Evolutionary conservation across 2,329 filamentous ascomycete genomes (phyloP).

Genomic region (Sporothrix brasiliensis): DNA sequence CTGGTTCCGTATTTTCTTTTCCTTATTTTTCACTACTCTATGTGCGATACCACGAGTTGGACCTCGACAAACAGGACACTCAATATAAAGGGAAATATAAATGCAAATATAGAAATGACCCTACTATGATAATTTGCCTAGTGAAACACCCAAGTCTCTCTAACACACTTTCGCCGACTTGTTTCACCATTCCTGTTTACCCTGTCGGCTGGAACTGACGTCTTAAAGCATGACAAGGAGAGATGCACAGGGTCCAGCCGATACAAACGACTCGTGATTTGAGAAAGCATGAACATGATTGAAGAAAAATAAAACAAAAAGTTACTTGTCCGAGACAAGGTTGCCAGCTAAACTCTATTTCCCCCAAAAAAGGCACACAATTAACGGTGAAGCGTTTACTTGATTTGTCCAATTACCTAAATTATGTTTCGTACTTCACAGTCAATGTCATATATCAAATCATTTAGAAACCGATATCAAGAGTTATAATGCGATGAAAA

Average conservation of each 20-base stretch:
- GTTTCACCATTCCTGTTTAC: constrained; percentile 11
- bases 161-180: neutral
- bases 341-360: neutral
- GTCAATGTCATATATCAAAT: too few species aligned
- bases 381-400: neutral
- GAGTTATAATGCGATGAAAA: neutral
- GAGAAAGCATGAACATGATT: neutral
- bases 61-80: neutral
- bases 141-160: neutral
- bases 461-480: neutral
- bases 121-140: neutral
- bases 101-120: neutral
- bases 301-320: neutral
- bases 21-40: constrained; percentile 2
- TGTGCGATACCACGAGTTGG: constrained; percentile 21
- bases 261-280: neutral
- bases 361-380: neutral
- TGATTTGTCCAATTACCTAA: too few species aligned
- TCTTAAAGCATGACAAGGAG: neutral
- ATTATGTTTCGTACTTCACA: too few species aligned
- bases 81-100: neutral
- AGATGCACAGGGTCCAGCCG: neutral
- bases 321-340: neutral
- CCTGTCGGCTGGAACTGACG: neutral
- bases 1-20: neutral